These are phyloP conservation scores for Boechera divaricarpa DNA, from an alignment of 345 rosid species.

Conservation along the genomic window DNA sequence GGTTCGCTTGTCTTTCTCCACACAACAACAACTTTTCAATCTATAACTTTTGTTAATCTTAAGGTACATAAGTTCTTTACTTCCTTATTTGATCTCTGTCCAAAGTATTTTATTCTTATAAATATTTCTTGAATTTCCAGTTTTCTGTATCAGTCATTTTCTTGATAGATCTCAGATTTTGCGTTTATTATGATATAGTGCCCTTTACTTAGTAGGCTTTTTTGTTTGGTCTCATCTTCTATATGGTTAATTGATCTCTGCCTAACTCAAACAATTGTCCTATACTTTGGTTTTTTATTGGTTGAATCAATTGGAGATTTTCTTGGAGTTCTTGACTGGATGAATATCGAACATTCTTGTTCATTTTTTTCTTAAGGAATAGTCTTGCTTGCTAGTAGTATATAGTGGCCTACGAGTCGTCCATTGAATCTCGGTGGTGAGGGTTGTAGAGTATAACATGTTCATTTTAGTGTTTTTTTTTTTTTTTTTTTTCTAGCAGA, in stretches of 20 bases:
- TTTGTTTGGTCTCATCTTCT: neutral
- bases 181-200: neutral
- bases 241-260: neutral
- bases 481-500: constrained; percentile 5
- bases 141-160: neutral
- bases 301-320: neutral
- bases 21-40: neutral
- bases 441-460: neutral
- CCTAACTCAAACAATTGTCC: neutral
- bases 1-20: neutral
- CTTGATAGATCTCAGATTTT: neutral
- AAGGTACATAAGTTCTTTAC: neutral
- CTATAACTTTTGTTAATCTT: neutral
- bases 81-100: neutral
- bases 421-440: neutral
- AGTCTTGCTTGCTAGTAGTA: neutral
- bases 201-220: neutral
- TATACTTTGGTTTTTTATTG: neutral
- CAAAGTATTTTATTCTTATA: neutral
- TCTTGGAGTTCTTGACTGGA: neutral
- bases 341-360: neutral
- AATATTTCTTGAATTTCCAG: neutral
- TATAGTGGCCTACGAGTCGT: neutral
- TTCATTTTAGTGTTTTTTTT: neutral
- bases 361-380: neutral